Percentiles rank a stretch among this genome's conserved stretches.
phyloP scores from a whole-genome alignment of 345 rosid genomes.

The Eucalyptus marginata region DNA sequence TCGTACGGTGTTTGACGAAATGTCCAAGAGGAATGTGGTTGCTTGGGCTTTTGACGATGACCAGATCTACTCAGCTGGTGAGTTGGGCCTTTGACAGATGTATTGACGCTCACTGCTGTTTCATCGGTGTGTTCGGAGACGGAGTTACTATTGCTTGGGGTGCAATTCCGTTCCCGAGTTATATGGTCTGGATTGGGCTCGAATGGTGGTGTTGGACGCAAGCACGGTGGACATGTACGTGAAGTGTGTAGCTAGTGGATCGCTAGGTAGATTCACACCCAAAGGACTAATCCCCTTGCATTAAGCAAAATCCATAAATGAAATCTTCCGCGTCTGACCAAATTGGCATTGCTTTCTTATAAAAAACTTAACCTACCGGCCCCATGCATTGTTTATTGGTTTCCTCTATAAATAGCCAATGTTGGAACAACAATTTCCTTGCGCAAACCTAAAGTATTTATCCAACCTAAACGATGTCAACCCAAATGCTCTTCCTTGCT shows the following conservation, averaged over 20 bases:
- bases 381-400: background rate
- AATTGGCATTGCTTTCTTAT: background rate
- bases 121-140: slow-evolving; percentile 40
- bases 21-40: background rate
- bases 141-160: background rate
- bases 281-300: background rate
- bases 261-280: background rate
- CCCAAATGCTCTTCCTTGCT: background rate
- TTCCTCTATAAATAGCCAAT: background rate
- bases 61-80: slow-evolving; percentile 29
- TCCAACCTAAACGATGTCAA: background rate
- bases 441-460: background rate
- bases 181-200: background rate
- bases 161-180: background rate
- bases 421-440: background rate
- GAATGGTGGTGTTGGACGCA: accelerated
- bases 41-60: slow-evolving; percentile 23
- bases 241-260: background rate
- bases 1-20: slow-evolving; percentile 23
- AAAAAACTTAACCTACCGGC: background rate
- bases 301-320: background rate
- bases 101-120: slow-evolving; percentile 41
- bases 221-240: background rate
- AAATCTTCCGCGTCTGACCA: background rate
- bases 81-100: slow-evolving; percentile 35